phyloP scores from a whole-genome alignment of 305 asterid genomes.

The Fraxinus albicans region DNA sequence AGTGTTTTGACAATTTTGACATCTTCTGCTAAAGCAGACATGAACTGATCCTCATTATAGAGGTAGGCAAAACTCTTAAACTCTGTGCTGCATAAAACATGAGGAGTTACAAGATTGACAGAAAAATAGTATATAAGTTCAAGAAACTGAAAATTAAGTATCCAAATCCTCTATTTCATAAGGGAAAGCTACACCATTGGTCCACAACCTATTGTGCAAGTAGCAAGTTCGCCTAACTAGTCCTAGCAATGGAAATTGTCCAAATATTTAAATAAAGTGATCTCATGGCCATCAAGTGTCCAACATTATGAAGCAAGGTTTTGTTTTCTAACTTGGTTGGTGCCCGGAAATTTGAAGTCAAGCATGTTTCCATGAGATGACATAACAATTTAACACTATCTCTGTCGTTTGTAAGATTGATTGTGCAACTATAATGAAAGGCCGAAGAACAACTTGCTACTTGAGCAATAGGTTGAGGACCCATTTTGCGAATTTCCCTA shows the following conservation, averaged over 20 bases:
- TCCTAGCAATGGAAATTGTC: neutral
- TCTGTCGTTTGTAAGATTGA: neutral
- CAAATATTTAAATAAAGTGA: neutral
- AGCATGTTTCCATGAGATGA: neutral
- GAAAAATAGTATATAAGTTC: neutral
- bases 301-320: neutral
- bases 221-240: neutral
- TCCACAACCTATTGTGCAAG: neutral
- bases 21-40: slow-evolving; percentile 70
- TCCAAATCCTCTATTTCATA: neutral
- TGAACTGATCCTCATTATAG: slow-evolving; percentile 84
- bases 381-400: neutral
- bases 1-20: slow-evolving; percentile 83
- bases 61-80: slow-evolving; percentile 98
- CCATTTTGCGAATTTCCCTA: neutral
- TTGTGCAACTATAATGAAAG: neutral
- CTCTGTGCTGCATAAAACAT: slow-evolving; percentile 66
- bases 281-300: neutral
- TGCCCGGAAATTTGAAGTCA: neutral
- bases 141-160: neutral
- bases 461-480: neutral
- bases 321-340: neutral
- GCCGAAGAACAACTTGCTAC: neutral
- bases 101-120: slow-evolving; percentile 18
- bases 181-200: neutral